These are phyloP conservation scores for Lasiodiplodia citricola DNA, from an alignment of 2,329 filamentous ascomycete genomes.

Conservation along the genomic window DNA sequence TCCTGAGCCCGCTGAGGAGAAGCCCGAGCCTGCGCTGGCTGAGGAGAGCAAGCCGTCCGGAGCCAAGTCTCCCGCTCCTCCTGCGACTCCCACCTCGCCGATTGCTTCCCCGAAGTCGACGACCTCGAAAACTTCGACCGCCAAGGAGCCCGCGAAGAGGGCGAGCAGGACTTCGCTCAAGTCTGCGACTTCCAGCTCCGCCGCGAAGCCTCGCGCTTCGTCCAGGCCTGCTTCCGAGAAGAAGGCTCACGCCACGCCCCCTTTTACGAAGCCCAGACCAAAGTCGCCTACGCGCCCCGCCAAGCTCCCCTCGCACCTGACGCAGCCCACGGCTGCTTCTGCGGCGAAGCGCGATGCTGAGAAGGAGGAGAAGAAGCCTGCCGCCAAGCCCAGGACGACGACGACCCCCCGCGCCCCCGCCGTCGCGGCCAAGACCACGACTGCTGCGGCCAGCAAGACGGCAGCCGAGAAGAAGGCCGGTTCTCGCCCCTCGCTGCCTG, in stretches of 20 bases:
- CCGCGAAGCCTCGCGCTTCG: conserved; percentile 14
- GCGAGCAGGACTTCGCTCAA: conserved; percentile 19
- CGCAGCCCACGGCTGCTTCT: conserved; percentile 72
- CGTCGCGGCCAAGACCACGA: conserved; percentile 34
- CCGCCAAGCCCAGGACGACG: conserved; percentile 45
- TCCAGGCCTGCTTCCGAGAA: conserved; percentile 19
- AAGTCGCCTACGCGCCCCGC: conserved; percentile 72
- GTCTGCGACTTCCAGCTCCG: conserved; percentile 21
- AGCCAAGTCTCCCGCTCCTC: conserved; percentile 35
- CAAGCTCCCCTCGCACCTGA: conserved; percentile 69
- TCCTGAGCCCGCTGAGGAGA: conserved; percentile 35
- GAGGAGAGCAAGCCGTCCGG: conserved; percentile 28
- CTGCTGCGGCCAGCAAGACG: conserved; percentile 37
- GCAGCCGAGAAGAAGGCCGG: conserved; percentile 42
- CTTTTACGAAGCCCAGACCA: conserved; percentile 46
- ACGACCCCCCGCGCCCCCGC: conserved; percentile 37
- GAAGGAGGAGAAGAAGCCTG: conserved; percentile 46
- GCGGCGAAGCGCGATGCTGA: conserved; percentile 61
- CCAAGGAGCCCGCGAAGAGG: conserved; percentile 24
- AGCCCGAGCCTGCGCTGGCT: conserved; percentile 9
- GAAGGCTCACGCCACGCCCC: conserved; percentile 32
- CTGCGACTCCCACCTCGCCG: conserved; percentile 23
- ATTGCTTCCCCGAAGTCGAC: conserved; percentile 25
- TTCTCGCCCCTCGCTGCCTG: conserved; percentile 45
- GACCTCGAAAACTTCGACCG: conserved; percentile 17